Evolutionary conservation across 2,329 filamentous ascomycete species (phyloP), one percentile per base, ranked within the genome.

Genomic region (Diplodia intermedia): DNA sequence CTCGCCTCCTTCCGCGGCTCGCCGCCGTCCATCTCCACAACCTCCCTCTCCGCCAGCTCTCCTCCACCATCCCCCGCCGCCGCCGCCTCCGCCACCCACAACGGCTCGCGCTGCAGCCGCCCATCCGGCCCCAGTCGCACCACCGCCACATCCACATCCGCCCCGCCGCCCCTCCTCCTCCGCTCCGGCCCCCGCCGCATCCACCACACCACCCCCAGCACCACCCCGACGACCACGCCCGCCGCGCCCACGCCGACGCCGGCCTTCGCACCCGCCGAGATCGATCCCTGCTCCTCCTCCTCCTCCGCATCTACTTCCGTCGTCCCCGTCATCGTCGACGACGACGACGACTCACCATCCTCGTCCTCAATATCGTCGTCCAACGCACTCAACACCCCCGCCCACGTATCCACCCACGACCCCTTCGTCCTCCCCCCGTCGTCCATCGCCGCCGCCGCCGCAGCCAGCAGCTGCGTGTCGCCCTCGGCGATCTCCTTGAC

Each of bases 401-500:
- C 18, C 33, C 54, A 56, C 31, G 54, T 56, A 14, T 38, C 31
- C 9, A 8, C 31, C 54, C 54, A 56, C n/a, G 31, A 29, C 54
- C 9, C 31, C 3, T 7, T 8, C 33, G 33, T 7, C 33, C 8
- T n/a, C n/a, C n/a, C n/a, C n/a, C n/a, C n/a, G n/a, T n/a, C 33
- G 11, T 9, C 12, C 31, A 2, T 23, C 23, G 8, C 8, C n/a
- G 4, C 8, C 53, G 15, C 15, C 23, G 8, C 8, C n/a, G 4
- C 8, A 31, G 15, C 15, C 8, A 12, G n/a, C 53, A 56, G 18
- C 31, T 11, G 1, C 33, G 18, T 15, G 3, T 56, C 54, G n/a
- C 9, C 54, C 53, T n/a, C 54, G 14, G 20, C 54, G 31, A 38
- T 60, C n/a, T 6, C 40, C 56, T 60, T 60, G 5, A 47, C 23